phyloP scores from a whole-genome alignment of 257 asterid species.

The Solanum rostratum region DNA sequence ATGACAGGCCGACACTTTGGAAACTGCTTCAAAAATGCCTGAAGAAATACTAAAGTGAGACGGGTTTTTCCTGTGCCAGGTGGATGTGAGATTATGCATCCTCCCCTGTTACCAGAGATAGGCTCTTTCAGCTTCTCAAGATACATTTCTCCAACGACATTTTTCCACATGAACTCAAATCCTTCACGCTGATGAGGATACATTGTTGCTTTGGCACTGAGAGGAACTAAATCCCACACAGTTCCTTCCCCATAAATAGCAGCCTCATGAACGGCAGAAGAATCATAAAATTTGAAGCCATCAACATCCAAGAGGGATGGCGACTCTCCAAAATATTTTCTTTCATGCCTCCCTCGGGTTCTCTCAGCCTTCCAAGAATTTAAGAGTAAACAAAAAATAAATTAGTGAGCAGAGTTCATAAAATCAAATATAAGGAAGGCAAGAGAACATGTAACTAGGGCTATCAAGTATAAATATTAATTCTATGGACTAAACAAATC shows the following conservation, averaged over 20 bases:
- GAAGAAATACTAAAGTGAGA: constrained; percentile 52
- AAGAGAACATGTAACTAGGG: neutral
- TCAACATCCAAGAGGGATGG: neutral
- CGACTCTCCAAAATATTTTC: neutral
- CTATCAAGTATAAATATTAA: neutral
- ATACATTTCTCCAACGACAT: constrained; percentile 45
- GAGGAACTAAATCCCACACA: constrained; percentile 47
- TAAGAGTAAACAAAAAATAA: neutral
- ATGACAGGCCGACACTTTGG: constrained; percentile 53
- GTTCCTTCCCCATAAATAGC: constrained; percentile 15
- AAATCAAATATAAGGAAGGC: neutral
- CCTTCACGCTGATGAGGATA: constrained; percentile 68
- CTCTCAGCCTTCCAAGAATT: constrained; percentile 15
- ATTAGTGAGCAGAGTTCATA: neutral
- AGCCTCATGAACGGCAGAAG: neutral
- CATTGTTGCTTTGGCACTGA: constrained; percentile 17
- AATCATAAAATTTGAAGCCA: constrained; percentile 5
- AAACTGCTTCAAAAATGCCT: constrained; percentile 40
- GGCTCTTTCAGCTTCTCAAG: constrained; percentile 28
- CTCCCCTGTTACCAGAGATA: constrained; percentile 25
- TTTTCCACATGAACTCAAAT: constrained; percentile 55
- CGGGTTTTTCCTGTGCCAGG: constrained; percentile 90
- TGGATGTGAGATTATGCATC: constrained; percentile 81
- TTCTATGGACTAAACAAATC: neutral
- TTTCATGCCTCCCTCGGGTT: constrained; percentile 5